Evolutionary conservation across 192 early-diverging fungal genomes (phyloP), one percentile per base, ranked within the genome.

Genomic region (Obelidium mucronatum): DNA sequence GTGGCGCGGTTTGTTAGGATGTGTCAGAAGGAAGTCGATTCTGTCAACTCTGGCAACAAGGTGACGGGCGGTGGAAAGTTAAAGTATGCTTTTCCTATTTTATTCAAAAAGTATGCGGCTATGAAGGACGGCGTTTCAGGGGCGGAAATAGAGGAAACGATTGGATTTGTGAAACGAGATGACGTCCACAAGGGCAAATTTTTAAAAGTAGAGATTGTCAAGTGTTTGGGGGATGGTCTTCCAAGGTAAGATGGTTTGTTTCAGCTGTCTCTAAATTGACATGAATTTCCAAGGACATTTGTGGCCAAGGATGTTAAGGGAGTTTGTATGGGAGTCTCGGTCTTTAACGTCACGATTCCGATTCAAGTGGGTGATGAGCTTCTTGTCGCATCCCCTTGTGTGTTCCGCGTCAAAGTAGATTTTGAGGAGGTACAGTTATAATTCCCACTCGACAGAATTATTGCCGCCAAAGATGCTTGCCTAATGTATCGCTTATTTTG

Each of bases 401-500:
- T 37, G 24, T 72, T 37, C 70, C 24, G 36, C 19, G 37, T 72
- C 31, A 15, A 34, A 37, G 35, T 72, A 17, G 37, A 59, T 5
- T 72, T 72, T 53, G 70, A 59, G 37, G 55, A 72, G 6, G 70
- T 72, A 54, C 11, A 52, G 13, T 52, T n/a, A 13, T n/a, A 52
- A 52, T 15, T 52, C n/a, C 51, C 51, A n/a, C 15, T n/a, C n/a
- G n/a, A 13, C 13, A 52, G n/a, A 52, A 52, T 15, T 6, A 60
- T 6, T 60, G 58, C 24, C 24, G 8, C 24, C 6, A 26, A 6
- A 60, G 6, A 59, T 59, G 13, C 0, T 59, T 0, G 24, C 26
- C 24, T 59, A 13, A 59, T 24, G 6, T 22, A 42, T 51, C 1
- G 24, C 6, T 15, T 24, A 31, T 15, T 65, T 17, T 39, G 13